Conservation (phyloP, 495 filamentous ascomycete species). For the Haplographium delicatum region DNA sequence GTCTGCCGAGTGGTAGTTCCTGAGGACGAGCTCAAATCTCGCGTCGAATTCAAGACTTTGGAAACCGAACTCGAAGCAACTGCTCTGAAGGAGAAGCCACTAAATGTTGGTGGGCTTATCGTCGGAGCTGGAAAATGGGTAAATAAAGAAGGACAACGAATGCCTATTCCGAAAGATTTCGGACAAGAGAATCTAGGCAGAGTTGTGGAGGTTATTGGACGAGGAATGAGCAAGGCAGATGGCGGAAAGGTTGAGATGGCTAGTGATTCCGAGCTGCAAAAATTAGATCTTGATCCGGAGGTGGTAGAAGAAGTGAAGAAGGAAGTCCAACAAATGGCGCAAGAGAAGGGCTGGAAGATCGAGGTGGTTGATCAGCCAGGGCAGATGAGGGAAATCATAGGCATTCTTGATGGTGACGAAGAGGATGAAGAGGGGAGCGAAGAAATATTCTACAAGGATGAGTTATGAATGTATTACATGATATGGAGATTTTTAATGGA, state of each 20-base stretch:
- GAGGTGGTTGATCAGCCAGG: slow-evolving; percentile 41
- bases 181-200: slow-evolving; percentile 26
- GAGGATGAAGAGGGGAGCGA: slow-evolving; percentile 36
- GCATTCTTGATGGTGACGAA: slow-evolving; percentile 32
- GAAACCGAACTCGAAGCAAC: slow-evolving; percentile 30
- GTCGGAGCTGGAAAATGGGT: slow-evolving; percentile 50
- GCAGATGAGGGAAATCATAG: slow-evolving; percentile 35
- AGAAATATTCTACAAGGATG: slow-evolving; percentile 22
- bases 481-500: too few relatives aligned
- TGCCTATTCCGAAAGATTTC: slow-evolving; percentile 32
- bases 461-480: too few relatives aligned
- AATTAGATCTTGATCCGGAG: slow-evolving; percentile 63
- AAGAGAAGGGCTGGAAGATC: slow-evolving; percentile 51
- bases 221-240: slow-evolving; percentile 40
- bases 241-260: slow-evolving; percentile 44
- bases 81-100: slow-evolving; percentile 26
- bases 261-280: slow-evolving; percentile 57
- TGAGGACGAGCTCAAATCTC: slow-evolving; percentile 27
- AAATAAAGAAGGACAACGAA: slow-evolving; percentile 37
- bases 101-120: slow-evolving; percentile 43
- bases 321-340: slow-evolving; percentile 45
- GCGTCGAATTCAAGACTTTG: slow-evolving; percentile 28
- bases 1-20: slow-evolving; percentile 55
- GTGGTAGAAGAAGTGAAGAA: slow-evolving; percentile 59
- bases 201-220: slow-evolving; percentile 33